Evolutionary conservation across 1,139 yeast species (phyloP), one percentile per base, ranked within the genome.

Genomic region (Yamadazyma atlantica): DNA sequence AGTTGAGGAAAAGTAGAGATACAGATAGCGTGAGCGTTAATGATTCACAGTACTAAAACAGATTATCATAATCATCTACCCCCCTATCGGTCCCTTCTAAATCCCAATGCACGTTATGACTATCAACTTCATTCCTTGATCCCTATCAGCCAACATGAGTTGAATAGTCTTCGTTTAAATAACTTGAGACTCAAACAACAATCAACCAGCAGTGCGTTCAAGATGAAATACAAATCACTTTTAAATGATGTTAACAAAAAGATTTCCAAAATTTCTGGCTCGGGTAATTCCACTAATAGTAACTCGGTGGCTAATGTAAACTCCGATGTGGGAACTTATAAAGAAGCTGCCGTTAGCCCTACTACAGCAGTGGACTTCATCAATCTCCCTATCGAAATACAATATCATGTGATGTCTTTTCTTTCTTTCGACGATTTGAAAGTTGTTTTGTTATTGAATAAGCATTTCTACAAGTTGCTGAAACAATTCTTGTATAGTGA

Each of bases 401-500:
- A 66, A 33, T 60, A 58, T 37, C 55, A 55, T 36, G 55, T 71
- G 9, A 64, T 70, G 38, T 51, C 45, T 13, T 50, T 64, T 16
- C 57, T 71, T 19, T 61, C 60, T 24, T 46, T 45, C 12, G 35
- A 44, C 2, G 60, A 60, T 36, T 62, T 64, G 39, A 51, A 53
- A 32, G 50, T 50, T 30, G 73, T 82, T 45, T 55, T 82, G 26
- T 73, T 70, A 42, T 78, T 80, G 5, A 69, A 70, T 51, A 73
- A 64, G 41, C 56, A 61, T 19, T 73, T 82, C 46, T 74, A 81
- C 51, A 58, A 55, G 32, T 62, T 76, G n/a, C 68, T 80, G 8
- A 78, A 80, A 49, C 73, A 73, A 2, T 64, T 70, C 24, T 60
- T 85, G 15, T 87, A 85, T 54, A 57, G 64, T 15, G 46, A 60